Base-by-base conservation (phyloP, 257 asterid species). In the Leptodermis oblonga region DNA sequence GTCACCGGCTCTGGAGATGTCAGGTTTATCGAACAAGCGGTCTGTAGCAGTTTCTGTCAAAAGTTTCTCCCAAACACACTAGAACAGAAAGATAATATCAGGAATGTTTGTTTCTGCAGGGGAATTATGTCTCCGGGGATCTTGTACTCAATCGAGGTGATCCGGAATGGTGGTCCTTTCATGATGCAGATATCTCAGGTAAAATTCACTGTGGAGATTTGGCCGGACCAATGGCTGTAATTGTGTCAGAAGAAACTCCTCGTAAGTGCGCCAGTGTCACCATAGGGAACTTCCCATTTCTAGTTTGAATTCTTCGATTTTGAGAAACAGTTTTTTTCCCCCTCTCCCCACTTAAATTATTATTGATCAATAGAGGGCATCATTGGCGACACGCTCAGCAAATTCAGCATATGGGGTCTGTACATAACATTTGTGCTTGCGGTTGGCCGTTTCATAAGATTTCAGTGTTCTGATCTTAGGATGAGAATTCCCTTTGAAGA, bases 351-450 rank as follows among this genome's bases (percentile, higher is more conserved):
- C 55, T 4, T 13, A 7, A 3, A 59, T 42, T 13, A 2, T 2
- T 15, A 43, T 58, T 7, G 0, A 31, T 83, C 73, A 5, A n/a
- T 87, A 93, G 99, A 90, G 86, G 97, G 99, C 36, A 78, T 90
- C 81, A 97, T 93, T 26, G 99, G 99, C 22, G 97, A 90, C 58
- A 93, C 96, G 5, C 99, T 93, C 49, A 93, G 99, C 97, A 93
- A 93, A 78, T 93, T 88, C 89, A 90, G 96, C 67, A 93, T 90
- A 52, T 93, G 97, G 99, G 96, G 99, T 63, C 91, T 93, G 63
- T 90, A 93, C 82, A 93, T 93, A 76, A 94, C 99, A 52, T 94
- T 94, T 70, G 99, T 91, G 62, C 94, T 90, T 30, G 99, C 97
- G 10, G 99, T 94, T 69, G 99, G 99, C 65, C 95, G 97, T 69